Conservation (phyloP, 495 filamentous ascomycete species). For the Penicillium parvum region DNA sequence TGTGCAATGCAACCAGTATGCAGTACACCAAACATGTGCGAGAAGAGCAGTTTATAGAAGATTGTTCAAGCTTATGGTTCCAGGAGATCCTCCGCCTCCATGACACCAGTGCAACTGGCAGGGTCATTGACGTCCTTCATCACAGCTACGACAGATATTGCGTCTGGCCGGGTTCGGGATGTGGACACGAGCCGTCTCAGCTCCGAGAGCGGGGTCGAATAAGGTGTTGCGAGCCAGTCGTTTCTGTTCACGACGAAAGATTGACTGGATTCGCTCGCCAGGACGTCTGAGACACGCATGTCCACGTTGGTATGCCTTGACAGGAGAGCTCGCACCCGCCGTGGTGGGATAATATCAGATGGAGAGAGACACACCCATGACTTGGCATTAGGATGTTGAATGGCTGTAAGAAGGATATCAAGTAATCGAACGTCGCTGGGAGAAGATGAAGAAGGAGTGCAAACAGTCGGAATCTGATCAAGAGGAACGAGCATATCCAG, state of each 20-base stretch:
- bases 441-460: slow-evolving; percentile 32
- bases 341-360: slow-evolving; percentile 34
- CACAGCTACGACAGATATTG: slow-evolving; percentile 31
- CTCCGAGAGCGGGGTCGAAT: slow-evolving; percentile 32
- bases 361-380: slow-evolving; percentile 42
- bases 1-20: slow-evolving; percentile 8
- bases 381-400: slow-evolving; percentile 41
- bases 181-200: slow-evolving; percentile 22
- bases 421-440: slow-evolving; percentile 28
- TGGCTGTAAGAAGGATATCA: slow-evolving; percentile 42
- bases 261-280: slow-evolving; percentile 11
- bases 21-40: slow-evolving; percentile 6
- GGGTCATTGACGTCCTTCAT: slow-evolving; percentile 25
- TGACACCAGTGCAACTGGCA: slow-evolving; percentile 28
- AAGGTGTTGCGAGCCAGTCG: slow-evolving; percentile 32
- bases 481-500: slow-evolving; percentile 26
- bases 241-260: slow-evolving; percentile 23
- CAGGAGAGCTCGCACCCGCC: slow-evolving; percentile 31
- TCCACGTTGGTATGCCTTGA: slow-evolving; percentile 32
- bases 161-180: slow-evolving; percentile 6
- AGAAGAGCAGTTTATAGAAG: slow-evolving; percentile 2
- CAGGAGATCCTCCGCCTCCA: slow-evolving; percentile 37
- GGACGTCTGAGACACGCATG: slow-evolving; percentile 23
- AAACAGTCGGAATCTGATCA: slow-evolving; percentile 37
- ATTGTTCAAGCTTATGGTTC: slow-evolving; percentile 10